Evolutionary conservation across 139 green algal species (phyloP).

Genomic region (Chlamydomonas sp.): DNA sequence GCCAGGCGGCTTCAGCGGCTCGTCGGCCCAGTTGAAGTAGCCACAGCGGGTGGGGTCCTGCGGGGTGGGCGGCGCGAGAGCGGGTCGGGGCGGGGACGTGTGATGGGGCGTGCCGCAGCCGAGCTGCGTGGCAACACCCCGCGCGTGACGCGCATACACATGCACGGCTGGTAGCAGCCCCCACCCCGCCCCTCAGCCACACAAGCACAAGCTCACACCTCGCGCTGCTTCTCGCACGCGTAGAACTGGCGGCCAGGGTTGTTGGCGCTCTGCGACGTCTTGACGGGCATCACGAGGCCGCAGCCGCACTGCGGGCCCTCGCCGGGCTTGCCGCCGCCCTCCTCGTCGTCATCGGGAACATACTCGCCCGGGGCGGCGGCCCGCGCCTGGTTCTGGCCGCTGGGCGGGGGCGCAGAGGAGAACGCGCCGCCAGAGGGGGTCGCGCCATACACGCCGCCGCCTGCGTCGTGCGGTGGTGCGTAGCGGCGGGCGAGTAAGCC

Average conservation of each 20-base stretch:
- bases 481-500: too few species aligned
- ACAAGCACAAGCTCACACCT: conserved; percentile 8
- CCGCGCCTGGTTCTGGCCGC: too few species aligned
- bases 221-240: conserved; percentile 23
- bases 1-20: conserved; percentile 7
- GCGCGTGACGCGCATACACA: too few species aligned
- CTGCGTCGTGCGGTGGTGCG: too few species aligned
- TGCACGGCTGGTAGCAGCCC: too few species aligned
- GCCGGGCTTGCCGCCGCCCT: too few species aligned
- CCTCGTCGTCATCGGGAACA: too few species aligned
- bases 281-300: conserved; percentile 18
- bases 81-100: neutral
- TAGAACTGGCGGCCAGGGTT: conserved; percentile 28
- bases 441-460: too few species aligned
- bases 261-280: conserved; percentile 25
- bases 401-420: too few species aligned
- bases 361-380: too few species aligned
- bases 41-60: neutral
- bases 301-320: conserved; percentile 17
- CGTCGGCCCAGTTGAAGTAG: conserved; percentile 9
- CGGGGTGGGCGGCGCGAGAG: neutral
- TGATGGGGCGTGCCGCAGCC: neutral
- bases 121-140: too few species aligned
- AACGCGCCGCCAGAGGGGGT: too few species aligned
- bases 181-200: neutral